Conservation (phyloP, 345 rosid genomes). For the Turnera subulata region DNA sequence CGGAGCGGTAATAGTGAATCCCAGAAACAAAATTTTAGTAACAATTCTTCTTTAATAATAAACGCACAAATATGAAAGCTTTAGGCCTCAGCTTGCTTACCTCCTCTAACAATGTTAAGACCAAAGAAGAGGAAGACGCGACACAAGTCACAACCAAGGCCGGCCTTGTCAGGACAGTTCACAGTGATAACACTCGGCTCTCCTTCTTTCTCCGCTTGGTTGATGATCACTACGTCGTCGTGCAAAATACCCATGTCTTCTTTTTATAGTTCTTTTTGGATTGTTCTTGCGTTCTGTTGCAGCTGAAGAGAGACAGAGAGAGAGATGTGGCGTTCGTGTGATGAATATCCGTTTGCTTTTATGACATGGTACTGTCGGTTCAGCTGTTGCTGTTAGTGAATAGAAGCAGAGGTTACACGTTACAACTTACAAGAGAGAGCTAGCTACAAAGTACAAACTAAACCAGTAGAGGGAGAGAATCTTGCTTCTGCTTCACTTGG, state of each 20-base stretch:
- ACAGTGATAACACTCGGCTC: slow-evolving; percentile 69
- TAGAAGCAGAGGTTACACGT: too few species aligned
- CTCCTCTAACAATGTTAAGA: slow-evolving; percentile 80
- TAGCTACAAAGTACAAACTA: too few species aligned
- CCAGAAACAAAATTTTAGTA: slow-evolving; percentile 75
- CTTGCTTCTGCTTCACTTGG: too few species aligned
- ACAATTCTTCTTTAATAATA: slow-evolving; percentile 75
- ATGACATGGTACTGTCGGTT: neutral
- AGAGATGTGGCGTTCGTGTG: neutral
- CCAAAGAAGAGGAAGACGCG: slow-evolving; percentile 95
- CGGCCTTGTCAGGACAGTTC: slow-evolving; percentile 98
- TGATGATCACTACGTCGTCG: slow-evolving; percentile 83
- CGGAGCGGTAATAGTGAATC: slow-evolving; percentile 53
- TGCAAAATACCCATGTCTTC: slow-evolving; percentile 64
- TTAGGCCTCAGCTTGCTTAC: slow-evolving; percentile 27
- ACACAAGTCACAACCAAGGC: slow-evolving; percentile 87
- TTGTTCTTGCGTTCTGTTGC: neutral
- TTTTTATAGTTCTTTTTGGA: neutral
- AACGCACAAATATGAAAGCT: neutral
- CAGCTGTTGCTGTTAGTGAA: neutral
- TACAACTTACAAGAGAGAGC: too few species aligned
- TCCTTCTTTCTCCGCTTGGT: slow-evolving; percentile 66
- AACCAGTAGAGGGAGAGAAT: too few species aligned
- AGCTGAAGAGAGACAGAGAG: neutral
- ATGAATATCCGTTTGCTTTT: neutral